These are phyloP conservation scores for Kwoniella bestiolae DNA, from an alignment of 768 basidiomycete species.

Conservation along the genomic window DNA sequence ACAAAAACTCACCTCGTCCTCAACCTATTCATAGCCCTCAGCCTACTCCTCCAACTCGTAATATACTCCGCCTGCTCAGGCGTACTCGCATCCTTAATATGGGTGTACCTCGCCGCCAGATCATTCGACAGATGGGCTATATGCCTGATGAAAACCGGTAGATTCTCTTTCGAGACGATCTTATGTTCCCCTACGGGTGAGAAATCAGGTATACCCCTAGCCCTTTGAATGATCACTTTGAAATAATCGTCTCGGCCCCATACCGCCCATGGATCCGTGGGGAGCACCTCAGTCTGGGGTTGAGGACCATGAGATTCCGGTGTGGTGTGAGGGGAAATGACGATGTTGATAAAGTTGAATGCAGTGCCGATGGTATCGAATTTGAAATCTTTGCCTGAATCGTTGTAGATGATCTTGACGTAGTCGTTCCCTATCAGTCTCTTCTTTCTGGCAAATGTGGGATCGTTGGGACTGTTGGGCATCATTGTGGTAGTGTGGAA, in stretches of 20 bases:
- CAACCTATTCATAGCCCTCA: conserved; percentile 76
- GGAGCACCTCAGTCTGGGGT: neutral
- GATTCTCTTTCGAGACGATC: conserved; percentile 82
- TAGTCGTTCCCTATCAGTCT: conserved; percentile 95
- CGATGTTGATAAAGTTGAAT: conserved; percentile 97
- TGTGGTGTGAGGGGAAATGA: conserved; percentile 74
- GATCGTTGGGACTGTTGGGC: conserved; percentile 65
- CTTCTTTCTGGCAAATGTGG: conserved; percentile 80
- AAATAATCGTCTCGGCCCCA: conserved; percentile 91
- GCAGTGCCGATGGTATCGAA: conserved; percentile 91
- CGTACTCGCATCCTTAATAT: conserved; percentile 62
- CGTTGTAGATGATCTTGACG: conserved; percentile 97
- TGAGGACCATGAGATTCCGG: conserved; percentile 32
- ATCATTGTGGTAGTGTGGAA: conserved; percentile 98
- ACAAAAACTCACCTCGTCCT: conserved; percentile 39
- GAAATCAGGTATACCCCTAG: conserved; percentile 89
- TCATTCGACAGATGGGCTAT: conserved; percentile 85
- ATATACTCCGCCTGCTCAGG: conserved; percentile 75
- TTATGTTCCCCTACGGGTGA: conserved; percentile 91
- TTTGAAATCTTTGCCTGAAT: conserved; percentile 79
- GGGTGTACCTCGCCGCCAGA: conserved; percentile 81
- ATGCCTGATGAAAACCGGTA: conserved; percentile 86
- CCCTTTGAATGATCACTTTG: conserved; percentile 88
- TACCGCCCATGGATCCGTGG: conserved; percentile 39
- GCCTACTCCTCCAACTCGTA: conserved; percentile 83